Evolutionary conservation across 1,284 basidiomycete genomes (phyloP).

Genomic region (Apiotrichum porosum): DNA sequence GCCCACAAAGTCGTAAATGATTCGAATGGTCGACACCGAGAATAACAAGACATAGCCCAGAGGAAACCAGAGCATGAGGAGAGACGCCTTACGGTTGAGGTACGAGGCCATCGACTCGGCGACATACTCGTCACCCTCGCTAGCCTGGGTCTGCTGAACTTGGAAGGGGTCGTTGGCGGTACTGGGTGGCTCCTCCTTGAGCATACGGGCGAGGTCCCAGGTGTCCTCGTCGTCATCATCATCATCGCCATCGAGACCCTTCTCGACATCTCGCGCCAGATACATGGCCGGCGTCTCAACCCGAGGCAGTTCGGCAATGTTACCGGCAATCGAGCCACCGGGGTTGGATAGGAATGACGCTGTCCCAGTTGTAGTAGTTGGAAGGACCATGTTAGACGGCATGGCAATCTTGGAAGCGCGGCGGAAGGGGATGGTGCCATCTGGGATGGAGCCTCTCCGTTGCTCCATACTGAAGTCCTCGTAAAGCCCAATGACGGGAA

Average conservation of each 20-base stretch:
- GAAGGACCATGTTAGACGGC: background rate
- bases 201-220: slow-evolving; percentile 39
- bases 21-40: slow-evolving; percentile 46
- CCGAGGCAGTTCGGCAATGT: background rate
- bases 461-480: background rate
- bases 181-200: slow-evolving; percentile 23
- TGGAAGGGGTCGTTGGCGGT: slow-evolving; percentile 22
- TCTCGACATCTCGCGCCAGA: slow-evolving; percentile 7
- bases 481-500: no score
- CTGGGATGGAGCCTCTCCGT: background rate
- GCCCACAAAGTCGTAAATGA: slow-evolving; percentile 46
- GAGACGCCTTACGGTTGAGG: slow-evolving; percentile 48
- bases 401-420: background rate
- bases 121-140: slow-evolving; percentile 37
- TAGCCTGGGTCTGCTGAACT: slow-evolving; percentile 13
- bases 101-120: slow-evolving; percentile 47
- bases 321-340: background rate
- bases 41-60: slow-evolving; percentile 47
- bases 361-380: background rate
- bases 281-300: background rate
- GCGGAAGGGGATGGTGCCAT: slow-evolving; percentile 1
- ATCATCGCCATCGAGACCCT: slow-evolving; percentile 17
- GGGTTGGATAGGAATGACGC: background rate
- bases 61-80: slow-evolving; percentile 49
- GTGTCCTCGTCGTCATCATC: slow-evolving; percentile 34